Evolutionary conservation across 164 flowering plant genomes (phyloP).

Genomic region (Akebia trifoliata): DNA sequence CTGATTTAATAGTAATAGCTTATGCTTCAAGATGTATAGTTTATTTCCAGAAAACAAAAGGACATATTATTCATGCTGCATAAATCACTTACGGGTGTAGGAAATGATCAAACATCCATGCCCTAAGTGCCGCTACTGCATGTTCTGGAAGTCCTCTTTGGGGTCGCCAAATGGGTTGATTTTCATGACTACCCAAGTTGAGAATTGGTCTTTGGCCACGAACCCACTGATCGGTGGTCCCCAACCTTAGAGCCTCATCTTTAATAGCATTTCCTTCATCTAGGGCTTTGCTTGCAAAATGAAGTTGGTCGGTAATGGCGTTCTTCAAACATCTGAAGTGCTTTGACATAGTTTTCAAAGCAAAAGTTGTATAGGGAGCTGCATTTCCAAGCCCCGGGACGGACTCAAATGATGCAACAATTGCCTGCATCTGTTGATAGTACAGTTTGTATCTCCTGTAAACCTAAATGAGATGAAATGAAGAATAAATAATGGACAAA

Average conservation of each 20-base stretch:
- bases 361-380: slow-evolving; percentile 62
- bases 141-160: slow-evolving; percentile 92
- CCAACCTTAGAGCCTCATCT: slow-evolving; percentile 27
- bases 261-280: slow-evolving; percentile 25
- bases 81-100: slow-evolving; percentile 73
- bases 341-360: slow-evolving; percentile 62
- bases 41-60: no score
- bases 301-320: slow-evolving; percentile 68
- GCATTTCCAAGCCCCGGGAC: slow-evolving; percentile 76
- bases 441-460: slow-evolving; percentile 74
- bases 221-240: slow-evolving; percentile 24
- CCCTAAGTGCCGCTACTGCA: slow-evolving; percentile 72
- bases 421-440: slow-evolving; percentile 71
- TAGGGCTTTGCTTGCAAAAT: slow-evolving; percentile 29
- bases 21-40: no score
- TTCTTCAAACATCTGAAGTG: slow-evolving; percentile 64
- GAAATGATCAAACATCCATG: slow-evolving; percentile 88
- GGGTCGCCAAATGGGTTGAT: slow-evolving; percentile 81
- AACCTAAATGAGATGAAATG: no score
- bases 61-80: slow-evolving; percentile 2
- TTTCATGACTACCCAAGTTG: slow-evolving; percentile 38
- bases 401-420: slow-evolving; percentile 70
- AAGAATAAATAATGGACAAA: no score
- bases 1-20: no score
- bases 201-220: slow-evolving; percentile 36